These are phyloP conservation scores for Fusarium equiseti DNA, from an alignment of 2,329 filamentous ascomycete species.

Conservation along the genomic window DNA sequence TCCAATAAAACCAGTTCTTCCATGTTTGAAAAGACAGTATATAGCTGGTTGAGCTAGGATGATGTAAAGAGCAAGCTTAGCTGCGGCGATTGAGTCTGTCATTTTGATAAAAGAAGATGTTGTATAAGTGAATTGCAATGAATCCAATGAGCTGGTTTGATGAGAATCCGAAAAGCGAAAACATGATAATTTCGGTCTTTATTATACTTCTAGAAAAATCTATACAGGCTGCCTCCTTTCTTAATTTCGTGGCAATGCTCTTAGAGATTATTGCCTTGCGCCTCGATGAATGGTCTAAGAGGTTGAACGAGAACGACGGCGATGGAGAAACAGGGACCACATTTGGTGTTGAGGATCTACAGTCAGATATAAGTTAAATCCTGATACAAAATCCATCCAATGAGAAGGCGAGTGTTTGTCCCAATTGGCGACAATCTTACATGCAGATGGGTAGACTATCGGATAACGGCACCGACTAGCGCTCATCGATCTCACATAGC, in stretches of 20 bases:
- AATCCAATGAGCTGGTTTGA: neutral
- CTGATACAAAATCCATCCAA: neutral
- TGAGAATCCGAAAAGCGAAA: neutral
- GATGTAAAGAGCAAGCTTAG: constrained; percentile 10
- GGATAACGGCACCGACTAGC: neutral
- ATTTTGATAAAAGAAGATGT: neutral
- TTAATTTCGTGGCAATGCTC: neutral
- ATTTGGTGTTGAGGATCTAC: neutral
- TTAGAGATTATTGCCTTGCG: neutral
- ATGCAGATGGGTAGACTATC: neutral
- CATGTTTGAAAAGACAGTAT: constrained; percentile 24
- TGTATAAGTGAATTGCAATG: neutral
- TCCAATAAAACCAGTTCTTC: constrained; percentile 15
- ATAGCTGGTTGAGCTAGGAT: constrained; percentile 15
- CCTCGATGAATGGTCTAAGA: neutral
- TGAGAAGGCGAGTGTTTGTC: neutral
- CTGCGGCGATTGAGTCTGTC: constrained; percentile 14
- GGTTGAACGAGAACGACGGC: neutral
- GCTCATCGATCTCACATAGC: neutral
- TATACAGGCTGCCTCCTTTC: constrained; percentile 5
- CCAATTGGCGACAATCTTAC: neutral
- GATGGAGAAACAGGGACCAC: neutral
- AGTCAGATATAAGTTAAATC: neutral
- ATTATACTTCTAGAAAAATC: constrained; percentile 2
- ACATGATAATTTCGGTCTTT: neutral